Evolutionary conservation across 2,329 filamentous ascomycete species (phyloP).

Genomic region (Aspergillus sp.): DNA sequence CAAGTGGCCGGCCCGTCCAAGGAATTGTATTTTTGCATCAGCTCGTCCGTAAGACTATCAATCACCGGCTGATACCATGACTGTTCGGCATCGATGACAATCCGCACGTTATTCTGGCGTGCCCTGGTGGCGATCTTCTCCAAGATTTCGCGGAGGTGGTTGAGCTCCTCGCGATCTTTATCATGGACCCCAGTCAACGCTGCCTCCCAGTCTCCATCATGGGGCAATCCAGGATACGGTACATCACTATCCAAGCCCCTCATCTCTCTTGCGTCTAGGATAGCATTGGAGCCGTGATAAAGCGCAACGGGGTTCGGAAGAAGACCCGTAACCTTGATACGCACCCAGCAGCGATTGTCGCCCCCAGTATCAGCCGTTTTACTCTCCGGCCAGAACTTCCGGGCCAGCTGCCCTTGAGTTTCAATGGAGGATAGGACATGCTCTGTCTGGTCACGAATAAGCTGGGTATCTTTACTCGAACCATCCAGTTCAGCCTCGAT

Average conservation of each 20-base stretch:
- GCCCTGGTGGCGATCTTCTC: neutral
- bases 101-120: neutral
- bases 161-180: neutral
- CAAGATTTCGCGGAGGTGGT: neutral
- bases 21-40: conserved; percentile 13
- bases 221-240: neutral
- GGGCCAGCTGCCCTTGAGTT: neutral
- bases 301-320: neutral
- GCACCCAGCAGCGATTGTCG: conserved; percentile 9
- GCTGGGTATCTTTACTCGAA: neutral
- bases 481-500: conserved; percentile 9
- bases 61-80: conserved; percentile 11
- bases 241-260: neutral
- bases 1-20: conserved; percentile 1
- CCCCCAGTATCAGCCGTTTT: neutral
- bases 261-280: neutral
- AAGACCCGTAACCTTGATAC: conserved; percentile 7
- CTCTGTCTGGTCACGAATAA: conserved; percentile 1
- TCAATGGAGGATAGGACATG: conserved; percentile 2
- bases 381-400: neutral
- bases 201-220: neutral
- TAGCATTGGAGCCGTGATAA: conserved; percentile 6
- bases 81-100: conserved; percentile 10
- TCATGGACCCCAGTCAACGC: neutral
- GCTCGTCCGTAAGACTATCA: conserved; percentile 9